phyloP scores from a whole-genome alignment of 768 basidiomycete genomes.

The Mycena venus region DNA sequence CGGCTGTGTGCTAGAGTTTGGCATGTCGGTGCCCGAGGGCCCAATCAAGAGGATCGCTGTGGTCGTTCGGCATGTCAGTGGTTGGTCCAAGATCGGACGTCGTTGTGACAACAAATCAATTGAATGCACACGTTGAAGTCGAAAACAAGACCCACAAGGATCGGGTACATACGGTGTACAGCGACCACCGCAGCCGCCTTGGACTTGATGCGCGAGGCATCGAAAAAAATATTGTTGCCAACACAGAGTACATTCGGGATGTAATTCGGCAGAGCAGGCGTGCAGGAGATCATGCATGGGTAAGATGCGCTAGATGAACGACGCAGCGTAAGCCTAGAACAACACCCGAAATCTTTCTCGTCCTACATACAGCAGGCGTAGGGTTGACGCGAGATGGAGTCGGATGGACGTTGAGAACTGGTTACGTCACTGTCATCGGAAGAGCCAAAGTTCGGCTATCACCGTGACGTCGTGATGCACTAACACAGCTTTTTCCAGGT shows the following conservation, averaged over 20 bases:
- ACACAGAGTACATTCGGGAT: conserved; percentile 10
- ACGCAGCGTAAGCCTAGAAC: neutral
- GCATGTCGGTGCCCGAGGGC: conserved; percentile 4
- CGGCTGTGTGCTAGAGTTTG: conserved; percentile 8
- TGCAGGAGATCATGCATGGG: conserved; percentile 5
- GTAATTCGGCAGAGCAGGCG: conserved; percentile 10
- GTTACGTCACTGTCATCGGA: neutral
- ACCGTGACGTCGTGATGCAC: too few species aligned
- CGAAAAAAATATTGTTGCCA: conserved; percentile 5
- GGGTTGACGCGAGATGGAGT: conserved; percentile 2
- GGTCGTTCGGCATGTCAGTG: conserved; percentile 5
- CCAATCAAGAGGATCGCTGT: neutral
- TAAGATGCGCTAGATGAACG: neutral
- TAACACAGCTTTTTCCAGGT: too few species aligned
- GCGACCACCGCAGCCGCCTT: conserved; percentile 10
- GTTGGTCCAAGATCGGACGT: conserved; percentile 13
- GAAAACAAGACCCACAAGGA: conserved; percentile 2
- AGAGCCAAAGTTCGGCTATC: too few species aligned
- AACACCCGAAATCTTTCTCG: neutral
- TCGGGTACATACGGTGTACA: conserved; percentile 4
- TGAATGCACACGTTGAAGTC: conserved; percentile 11
- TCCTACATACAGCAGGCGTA: neutral
- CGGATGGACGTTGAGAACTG: conserved; percentile 2
- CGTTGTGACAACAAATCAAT: conserved; percentile 16
- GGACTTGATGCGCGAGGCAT: neutral